Conservation (phyloP, 352 stramenopile species). For the Phytophthora constricta region DNA sequence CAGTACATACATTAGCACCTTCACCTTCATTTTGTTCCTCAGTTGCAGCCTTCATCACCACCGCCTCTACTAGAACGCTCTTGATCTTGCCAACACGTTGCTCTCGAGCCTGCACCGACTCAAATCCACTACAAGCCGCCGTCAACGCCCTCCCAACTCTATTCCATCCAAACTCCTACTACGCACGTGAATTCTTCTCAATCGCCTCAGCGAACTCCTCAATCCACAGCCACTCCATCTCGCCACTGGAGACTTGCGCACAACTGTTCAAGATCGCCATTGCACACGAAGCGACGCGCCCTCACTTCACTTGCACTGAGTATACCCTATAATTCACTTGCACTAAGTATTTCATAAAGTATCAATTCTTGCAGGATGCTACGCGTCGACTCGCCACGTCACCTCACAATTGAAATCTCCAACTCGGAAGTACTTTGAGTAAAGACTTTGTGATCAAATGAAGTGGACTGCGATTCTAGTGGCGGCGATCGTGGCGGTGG, state of each 20-base stretch:
- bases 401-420: slow-evolving; percentile 25
- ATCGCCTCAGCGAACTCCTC: slow-evolving; percentile 49
- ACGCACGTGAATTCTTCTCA: slow-evolving; percentile 29
- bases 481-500: slow-evolving; percentile 40
- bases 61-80: slow-evolving; percentile 14
- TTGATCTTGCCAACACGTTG: slow-evolving; percentile 22
- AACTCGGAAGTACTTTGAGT: too few relatives aligned
- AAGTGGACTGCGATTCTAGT: slow-evolving; percentile 61
- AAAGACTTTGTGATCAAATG: too few relatives aligned
- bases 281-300: slow-evolving; percentile 22
- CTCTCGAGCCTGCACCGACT: slow-evolving; percentile 21
- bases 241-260: not conserved
- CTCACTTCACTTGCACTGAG: too few relatives aligned
- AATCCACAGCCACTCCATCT: slow-evolving; percentile 40
- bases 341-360: too few relatives aligned
- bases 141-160: too few relatives aligned
- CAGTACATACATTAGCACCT: not conserved
- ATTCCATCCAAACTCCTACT: too few relatives aligned
- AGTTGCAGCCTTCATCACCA: slow-evolving; percentile 6
- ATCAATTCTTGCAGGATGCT: too few relatives aligned
- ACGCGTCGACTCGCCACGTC: slow-evolving; percentile 1
- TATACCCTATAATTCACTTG: too few relatives aligned
- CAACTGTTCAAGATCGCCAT: not conserved
- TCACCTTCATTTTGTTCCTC: slow-evolving; percentile 31
- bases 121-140: slow-evolving; percentile 22